phyloP scores from a whole-genome alignment of 2,329 filamentous ascomycete genomes.

The Scytalidium sp. region DNA sequence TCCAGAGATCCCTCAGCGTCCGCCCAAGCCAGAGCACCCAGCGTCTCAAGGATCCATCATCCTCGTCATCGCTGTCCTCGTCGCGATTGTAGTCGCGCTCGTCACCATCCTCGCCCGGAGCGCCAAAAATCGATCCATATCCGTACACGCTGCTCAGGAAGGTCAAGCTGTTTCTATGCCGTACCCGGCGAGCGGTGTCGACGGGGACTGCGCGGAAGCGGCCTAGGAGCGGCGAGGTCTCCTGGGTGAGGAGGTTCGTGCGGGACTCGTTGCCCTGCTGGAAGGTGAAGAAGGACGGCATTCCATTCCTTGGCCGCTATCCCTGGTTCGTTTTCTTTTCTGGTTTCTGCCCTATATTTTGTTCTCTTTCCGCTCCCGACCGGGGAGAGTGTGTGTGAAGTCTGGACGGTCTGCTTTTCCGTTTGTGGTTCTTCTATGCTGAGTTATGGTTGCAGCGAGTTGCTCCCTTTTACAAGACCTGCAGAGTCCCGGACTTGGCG shows the following conservation, averaged over 20 bases:
- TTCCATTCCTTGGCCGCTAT: constrained; percentile 30
- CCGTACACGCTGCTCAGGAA: constrained; percentile 6
- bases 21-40: constrained; percentile 17
- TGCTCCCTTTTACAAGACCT: not conserved
- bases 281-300: constrained; percentile 67
- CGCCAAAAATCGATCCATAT: constrained; percentile 53
- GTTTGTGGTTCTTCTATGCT: not conserved
- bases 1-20: constrained; percentile 50
- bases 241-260: constrained; percentile 39
- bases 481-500: not conserved
- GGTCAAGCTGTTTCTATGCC: constrained; percentile 15
- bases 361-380: not conserved
- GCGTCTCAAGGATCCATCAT: constrained; percentile 23
- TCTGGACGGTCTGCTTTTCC: not conserved
- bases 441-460: not conserved
- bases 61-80: constrained; percentile 33
- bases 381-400: not conserved
- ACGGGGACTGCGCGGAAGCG: constrained; percentile 61
- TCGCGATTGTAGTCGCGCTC: constrained; percentile 30
- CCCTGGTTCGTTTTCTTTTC: too few relatives aligned
- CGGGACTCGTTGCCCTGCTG: constrained; percentile 61
- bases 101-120: constrained; percentile 33
- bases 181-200: constrained; percentile 29
- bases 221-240: constrained; percentile 59
- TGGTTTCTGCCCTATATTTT: too few relatives aligned